phyloP scores from a whole-genome alignment of 768 basidiomycete species.

The Crucibulum laeve region DNA sequence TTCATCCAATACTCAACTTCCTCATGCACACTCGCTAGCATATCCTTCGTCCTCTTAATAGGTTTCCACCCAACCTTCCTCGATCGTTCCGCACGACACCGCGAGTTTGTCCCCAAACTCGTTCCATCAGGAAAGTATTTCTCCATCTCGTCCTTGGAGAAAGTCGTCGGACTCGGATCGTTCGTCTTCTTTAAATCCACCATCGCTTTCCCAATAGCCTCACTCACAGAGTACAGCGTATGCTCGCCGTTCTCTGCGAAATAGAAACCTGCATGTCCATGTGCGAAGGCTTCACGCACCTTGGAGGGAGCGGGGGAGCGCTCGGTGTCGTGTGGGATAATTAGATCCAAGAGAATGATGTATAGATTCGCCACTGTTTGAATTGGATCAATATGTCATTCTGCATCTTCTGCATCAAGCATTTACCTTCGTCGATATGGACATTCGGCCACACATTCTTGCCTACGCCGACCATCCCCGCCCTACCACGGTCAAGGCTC shows the following conservation, averaged over 20 bases:
- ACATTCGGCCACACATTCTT: conserved; percentile 53
- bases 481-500: conserved; percentile 37
- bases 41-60: conserved; percentile 40
- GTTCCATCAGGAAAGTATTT: conserved; percentile 33
- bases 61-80: conserved; percentile 51
- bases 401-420: no score
- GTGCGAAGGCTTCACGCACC: conserved; percentile 24
- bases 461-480: conserved; percentile 48
- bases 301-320: conserved; percentile 10
- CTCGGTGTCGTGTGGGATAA: conserved; percentile 13
- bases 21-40: conserved; percentile 41
- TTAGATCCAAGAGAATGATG: conserved; percentile 34
- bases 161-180: conserved; percentile 37
- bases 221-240: conserved; percentile 25
- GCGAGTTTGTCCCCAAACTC: conserved; percentile 35
- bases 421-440: conserved; percentile 49
- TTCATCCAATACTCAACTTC: conserved; percentile 26
- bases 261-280: conserved; percentile 43
- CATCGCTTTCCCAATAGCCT: conserved; percentile 31
- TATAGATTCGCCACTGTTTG: conserved; percentile 38
- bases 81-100: conserved; percentile 37
- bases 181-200: conserved; percentile 26
- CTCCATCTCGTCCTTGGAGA: conserved; percentile 34
- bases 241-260: conserved; percentile 48
- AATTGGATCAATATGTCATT: no score